phyloP scores from a whole-genome alignment of 2,329 filamentous ascomycete genomes.

The Beauveria australis region DNA sequence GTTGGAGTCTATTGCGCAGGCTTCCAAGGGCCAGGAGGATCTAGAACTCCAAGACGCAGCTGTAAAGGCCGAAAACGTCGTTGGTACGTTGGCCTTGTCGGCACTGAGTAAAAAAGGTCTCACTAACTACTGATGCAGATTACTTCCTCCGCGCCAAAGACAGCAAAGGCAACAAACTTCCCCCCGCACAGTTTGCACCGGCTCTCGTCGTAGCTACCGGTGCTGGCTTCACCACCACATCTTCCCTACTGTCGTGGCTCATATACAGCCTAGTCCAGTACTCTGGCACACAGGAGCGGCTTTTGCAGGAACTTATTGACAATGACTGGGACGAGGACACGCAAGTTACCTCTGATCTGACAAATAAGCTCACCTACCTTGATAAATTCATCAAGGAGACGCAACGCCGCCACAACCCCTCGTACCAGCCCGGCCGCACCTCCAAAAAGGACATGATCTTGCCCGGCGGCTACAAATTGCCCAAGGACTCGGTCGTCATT shows the following conservation, averaged over 20 bases:
- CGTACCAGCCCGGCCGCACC: constrained; percentile 52
- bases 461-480: constrained; percentile 50
- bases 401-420: constrained; percentile 51
- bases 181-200: constrained; percentile 23
- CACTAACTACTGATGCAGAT: constrained; percentile 23
- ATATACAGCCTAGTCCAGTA: constrained; percentile 46
- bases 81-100: background rate
- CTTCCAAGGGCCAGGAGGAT: constrained; percentile 30
- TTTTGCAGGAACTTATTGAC: constrained; percentile 51
- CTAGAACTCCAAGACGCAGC: constrained; percentile 41
- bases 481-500: constrained; percentile 44
- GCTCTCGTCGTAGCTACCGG: constrained; percentile 42
- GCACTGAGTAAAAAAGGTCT: background rate
- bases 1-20: constrained; percentile 28
- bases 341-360: constrained; percentile 37
- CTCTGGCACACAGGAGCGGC: constrained; percentile 44
- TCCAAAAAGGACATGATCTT: constrained; percentile 47
- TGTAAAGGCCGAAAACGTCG: constrained; percentile 34
- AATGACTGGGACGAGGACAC: constrained; percentile 35
- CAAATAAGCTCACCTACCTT: constrained; percentile 40
- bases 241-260: constrained; percentile 49
- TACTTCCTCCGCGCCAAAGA: constrained; percentile 47
- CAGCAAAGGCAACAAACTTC: constrained; percentile 44
- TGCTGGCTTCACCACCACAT: constrained; percentile 54
- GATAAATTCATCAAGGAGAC: constrained; percentile 55